These are phyloP conservation scores for Echium plantagineum DNA, from an alignment of 257 asterid genomes.

Conservation along the genomic window DNA sequence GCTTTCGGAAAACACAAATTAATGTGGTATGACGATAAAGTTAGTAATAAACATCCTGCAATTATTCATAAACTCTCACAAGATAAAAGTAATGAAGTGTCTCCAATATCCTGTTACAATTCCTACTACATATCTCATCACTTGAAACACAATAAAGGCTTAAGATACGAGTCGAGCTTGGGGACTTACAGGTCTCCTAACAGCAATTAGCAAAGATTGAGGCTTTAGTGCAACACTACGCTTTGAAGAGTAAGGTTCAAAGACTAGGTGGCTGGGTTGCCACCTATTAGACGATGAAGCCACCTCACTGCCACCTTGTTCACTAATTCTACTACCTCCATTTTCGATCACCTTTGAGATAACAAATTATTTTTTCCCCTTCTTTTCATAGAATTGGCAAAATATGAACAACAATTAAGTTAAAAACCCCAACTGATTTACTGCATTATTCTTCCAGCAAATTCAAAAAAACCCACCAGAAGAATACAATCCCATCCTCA, in stretches of 20 bases:
- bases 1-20: no score
- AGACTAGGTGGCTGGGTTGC: conserved; percentile 68
- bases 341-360: conserved; percentile 17
- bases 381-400: neutral
- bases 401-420: conserved; percentile 17
- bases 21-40: no score
- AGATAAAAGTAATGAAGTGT: neutral
- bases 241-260: conserved; percentile 42
- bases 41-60: no score
- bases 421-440: conserved; percentile 1
- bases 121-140: no score
- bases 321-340: conserved; percentile 48
- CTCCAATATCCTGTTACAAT: no score
- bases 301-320: conserved; percentile 22
- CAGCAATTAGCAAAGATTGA: conserved; percentile 51
- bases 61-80: neutral
- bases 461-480: conserved; percentile 56
- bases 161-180: neutral
- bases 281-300: conserved; percentile 30
- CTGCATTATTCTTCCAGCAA: conserved; percentile 47
- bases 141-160: neutral
- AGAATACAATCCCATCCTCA: conserved; percentile 96
- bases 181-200: conserved; percentile 76
- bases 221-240: conserved; percentile 34
- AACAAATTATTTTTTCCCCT: neutral